Evolutionary conservation across 2,329 filamentous ascomycete species (phyloP).

Genomic region (Aspergillus quadrilineatus): DNA sequence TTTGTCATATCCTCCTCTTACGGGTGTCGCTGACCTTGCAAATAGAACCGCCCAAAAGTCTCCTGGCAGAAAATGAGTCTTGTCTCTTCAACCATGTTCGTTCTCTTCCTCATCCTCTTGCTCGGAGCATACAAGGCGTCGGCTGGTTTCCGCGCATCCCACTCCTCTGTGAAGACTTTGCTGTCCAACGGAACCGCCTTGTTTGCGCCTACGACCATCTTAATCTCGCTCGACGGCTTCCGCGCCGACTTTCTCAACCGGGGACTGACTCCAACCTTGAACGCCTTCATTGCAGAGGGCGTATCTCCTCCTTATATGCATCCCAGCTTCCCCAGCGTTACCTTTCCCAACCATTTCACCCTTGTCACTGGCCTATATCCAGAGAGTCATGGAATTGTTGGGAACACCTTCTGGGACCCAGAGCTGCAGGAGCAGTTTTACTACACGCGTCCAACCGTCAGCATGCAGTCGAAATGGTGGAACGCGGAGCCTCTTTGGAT

Average conservation of each 20-base stretch:
- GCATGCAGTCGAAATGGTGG: constrained; percentile 91
- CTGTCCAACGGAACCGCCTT: constrained; percentile 79
- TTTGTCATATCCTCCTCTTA: neutral
- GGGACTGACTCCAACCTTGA: constrained; percentile 78
- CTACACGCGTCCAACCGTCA: constrained; percentile 74
- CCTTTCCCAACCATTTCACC: constrained; percentile 95
- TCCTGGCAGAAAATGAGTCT: constrained; percentile 39
- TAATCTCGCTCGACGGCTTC: constrained; percentile 94
- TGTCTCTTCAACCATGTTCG: constrained; percentile 47
- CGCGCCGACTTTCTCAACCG: constrained; percentile 87
- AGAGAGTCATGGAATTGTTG: constrained; percentile 87
- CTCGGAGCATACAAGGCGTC: constrained; percentile 60
- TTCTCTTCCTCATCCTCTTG: constrained; percentile 56
- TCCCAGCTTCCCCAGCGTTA: constrained; percentile 92
- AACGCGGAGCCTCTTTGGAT: constrained; percentile 90
- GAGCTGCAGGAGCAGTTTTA: constrained; percentile 74
- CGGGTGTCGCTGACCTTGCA: neutral
- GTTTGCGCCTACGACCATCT: constrained; percentile 87
- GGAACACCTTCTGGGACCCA: constrained; percentile 94
- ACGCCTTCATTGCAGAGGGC: constrained; percentile 74
- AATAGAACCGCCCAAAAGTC: constrained; percentile 21
- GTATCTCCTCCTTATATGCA: constrained; percentile 90
- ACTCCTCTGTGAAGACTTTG: constrained; percentile 21
- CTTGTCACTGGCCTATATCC: constrained; percentile 89
- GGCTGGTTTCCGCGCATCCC: constrained; percentile 31